Conservation (phyloP, 805 yeast genomes). For the Teunomyces kruisii region DNA sequence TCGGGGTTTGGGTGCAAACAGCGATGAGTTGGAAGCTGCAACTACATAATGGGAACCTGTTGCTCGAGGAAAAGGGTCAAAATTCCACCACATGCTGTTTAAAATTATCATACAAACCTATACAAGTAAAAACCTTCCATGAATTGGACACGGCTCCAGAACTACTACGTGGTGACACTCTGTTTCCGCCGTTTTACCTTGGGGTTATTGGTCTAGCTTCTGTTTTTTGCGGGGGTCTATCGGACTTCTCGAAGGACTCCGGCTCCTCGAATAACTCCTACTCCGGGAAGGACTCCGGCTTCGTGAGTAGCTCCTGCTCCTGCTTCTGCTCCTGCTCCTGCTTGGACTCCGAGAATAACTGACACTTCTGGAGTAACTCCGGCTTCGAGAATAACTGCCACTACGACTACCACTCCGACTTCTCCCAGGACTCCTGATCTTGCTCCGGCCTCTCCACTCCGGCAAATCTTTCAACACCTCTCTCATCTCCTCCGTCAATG, state of each 20-base stretch:
- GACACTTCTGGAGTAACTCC: conserved; percentile 19
- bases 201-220: not conserved
- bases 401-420: conserved; percentile 15
- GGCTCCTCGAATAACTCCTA: conserved; percentile 5
- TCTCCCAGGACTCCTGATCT: conserved; percentile 11
- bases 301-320: conserved; percentile 16
- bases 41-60: not conserved
- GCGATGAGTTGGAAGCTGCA: not conserved
- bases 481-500: conserved; percentile 81
- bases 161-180: no score
- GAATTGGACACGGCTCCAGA: no score
- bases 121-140: no score
- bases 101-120: no score
- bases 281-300: conserved; percentile 12
- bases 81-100: no score
- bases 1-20: conserved; percentile 4
- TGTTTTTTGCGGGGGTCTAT: not conserved
- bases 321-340: conserved; percentile 13
- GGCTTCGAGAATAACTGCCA: conserved; percentile 22
- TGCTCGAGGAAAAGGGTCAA: no score
- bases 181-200: no score
- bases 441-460: conserved; percentile 15
- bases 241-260: conserved; percentile 1
- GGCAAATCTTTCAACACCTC: conserved; percentile 40
- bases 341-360: conserved; percentile 15